Percentiles rank a stretch among this genome's conserved stretches.
phyloP scores from a whole-genome alignment of 495 filamentous ascomycete genomes.

The Penicillium lagena region DNA sequence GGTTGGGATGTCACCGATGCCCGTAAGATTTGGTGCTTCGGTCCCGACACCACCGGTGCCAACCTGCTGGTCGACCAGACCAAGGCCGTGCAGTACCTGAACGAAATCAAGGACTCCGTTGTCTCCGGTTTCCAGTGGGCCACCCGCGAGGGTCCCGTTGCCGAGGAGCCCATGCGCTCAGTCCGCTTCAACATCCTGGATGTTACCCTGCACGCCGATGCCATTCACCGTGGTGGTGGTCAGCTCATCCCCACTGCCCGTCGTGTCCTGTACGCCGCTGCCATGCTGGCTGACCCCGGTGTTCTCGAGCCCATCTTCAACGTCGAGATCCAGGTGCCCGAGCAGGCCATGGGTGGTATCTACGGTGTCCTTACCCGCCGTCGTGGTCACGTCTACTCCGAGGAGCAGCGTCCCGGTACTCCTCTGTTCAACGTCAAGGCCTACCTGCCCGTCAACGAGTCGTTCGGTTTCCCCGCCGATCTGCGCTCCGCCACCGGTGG shows the following conservation, averaged over 20 bases:
- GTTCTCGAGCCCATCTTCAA: slow-evolving; percentile 97
- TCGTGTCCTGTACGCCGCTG: slow-evolving; percentile 91
- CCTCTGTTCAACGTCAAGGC: slow-evolving; percentile 99
- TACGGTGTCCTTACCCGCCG: slow-evolving; percentile 98
- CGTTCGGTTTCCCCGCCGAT: slow-evolving; percentile 98
- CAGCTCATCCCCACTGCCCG: slow-evolving; percentile 97
- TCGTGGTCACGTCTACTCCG: slow-evolving; percentile 97
- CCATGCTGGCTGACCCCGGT: slow-evolving; percentile 83
- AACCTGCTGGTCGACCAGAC: slow-evolving; percentile 99
- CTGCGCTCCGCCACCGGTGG: slow-evolving; percentile 88
- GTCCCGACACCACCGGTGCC: slow-evolving; percentile 94
- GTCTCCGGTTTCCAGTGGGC: slow-evolving; percentile 99
- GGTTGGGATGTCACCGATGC: slow-evolving; percentile 99
- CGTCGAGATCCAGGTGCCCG: slow-evolving; percentile 98
- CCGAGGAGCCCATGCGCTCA: slow-evolving; percentile 95
- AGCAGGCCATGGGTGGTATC: slow-evolving; percentile 99
- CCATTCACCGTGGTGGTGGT: slow-evolving; percentile 98
- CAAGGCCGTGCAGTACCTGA: slow-evolving; percentile 99
- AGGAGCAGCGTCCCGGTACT: slow-evolving; percentile 97
- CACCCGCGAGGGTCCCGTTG: slow-evolving; percentile 92
- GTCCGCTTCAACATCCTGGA: slow-evolving; percentile 98
- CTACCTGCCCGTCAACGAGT: slow-evolving; percentile 99
- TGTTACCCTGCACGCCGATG: slow-evolving; percentile 99
- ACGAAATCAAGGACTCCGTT: slow-evolving; percentile 99
- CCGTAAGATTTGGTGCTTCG: slow-evolving; percentile 99